Conservation (phyloP, 441 rosid species). For the Cnidoscolus chayamansa region DNA sequence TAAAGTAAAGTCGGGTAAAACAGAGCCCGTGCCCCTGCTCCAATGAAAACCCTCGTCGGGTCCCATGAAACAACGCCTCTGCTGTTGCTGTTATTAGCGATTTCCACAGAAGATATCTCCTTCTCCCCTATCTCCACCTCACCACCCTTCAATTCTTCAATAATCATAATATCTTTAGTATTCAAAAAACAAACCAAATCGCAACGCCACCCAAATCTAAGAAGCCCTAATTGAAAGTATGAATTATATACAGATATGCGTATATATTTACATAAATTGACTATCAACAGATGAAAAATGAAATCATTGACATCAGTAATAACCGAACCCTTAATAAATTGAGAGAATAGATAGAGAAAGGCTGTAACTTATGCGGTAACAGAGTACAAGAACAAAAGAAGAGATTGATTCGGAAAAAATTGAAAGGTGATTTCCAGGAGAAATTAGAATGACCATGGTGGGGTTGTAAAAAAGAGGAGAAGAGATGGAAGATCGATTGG, state of each 20-base stretch:
- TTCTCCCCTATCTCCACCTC: conserved; percentile 37
- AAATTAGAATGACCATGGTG: conserved; percentile 51
- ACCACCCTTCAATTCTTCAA: conserved; percentile 50
- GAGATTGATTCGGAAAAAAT: conserved; percentile 20
- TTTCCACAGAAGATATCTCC: conserved; percentile 22
- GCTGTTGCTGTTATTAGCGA: conserved; percentile 16
- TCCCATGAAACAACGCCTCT: conserved; percentile 33
- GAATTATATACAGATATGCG: conserved; percentile 4
- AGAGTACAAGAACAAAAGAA: conserved; percentile 9
- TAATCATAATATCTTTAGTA: conserved; percentile 40
- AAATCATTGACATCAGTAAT: conserved; percentile 10
- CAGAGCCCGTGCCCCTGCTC: conserved; percentile 60
- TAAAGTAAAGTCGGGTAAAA: conserved; percentile 65
- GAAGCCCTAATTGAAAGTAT: conserved; percentile 8
- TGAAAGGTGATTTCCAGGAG: conserved; percentile 28
- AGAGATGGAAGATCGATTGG: too few species aligned
- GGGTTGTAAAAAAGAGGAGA: conserved; percentile 22
- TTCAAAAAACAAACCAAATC: not conserved
- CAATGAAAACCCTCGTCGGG: conserved; percentile 52
- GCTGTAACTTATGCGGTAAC: conserved; percentile 32
- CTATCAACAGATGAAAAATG: not conserved
- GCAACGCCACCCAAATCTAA: not conserved
- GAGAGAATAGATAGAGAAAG: conserved; percentile 27
- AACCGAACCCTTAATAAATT: conserved; percentile 26
- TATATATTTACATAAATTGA: conserved; percentile 20